These are phyloP conservation scores for Lasiodiplodia sp. DNA, from an alignment of 2,329 filamentous ascomycete genomes.

Conservation along the genomic window DNA sequence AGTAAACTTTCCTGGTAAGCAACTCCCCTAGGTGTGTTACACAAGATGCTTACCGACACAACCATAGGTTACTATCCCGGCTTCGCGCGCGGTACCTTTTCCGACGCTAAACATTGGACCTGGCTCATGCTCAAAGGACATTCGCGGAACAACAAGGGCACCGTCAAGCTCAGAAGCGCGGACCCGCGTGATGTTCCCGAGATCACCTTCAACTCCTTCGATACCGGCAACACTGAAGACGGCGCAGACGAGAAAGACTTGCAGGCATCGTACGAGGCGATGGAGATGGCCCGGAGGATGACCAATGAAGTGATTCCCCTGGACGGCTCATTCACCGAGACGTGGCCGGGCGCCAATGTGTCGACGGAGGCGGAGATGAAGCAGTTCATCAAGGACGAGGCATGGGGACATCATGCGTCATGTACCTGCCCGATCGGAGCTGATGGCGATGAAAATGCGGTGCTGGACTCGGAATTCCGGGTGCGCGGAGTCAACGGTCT, in stretches of 20 bases:
- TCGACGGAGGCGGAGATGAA: conserved; percentile 52
- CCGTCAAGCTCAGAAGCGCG: conserved; percentile 65
- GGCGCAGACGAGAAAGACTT: conserved; percentile 46
- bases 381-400: conserved; percentile 40
- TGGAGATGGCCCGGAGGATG: conserved; percentile 58
- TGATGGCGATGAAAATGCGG: conserved; percentile 61
- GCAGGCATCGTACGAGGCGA: conserved; percentile 62
- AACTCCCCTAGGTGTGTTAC: too few relatives aligned
- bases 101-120: conserved; percentile 54
- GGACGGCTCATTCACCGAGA: conserved; percentile 50
- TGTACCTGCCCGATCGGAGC: conserved; percentile 64
- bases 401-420: conserved; percentile 62
- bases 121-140: conserved; percentile 68
- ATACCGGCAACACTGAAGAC: conserved; percentile 56
- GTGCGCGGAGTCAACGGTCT: conserved; percentile 64
- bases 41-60: too few relatives aligned
- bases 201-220: conserved; percentile 57
- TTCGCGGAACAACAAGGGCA: conserved; percentile 67
- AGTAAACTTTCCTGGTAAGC: conserved; percentile 57
- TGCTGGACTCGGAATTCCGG: conserved; percentile 64
- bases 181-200: conserved; percentile 70
- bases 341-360: conserved; percentile 52
- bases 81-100: conserved; percentile 56
- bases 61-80: conserved; percentile 57
- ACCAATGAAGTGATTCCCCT: conserved; percentile 34